These are phyloP conservation scores for Pestalotiopsis sp. DNA, from an alignment of 2,329 filamentous ascomycete genomes.

Conservation along the genomic window DNA sequence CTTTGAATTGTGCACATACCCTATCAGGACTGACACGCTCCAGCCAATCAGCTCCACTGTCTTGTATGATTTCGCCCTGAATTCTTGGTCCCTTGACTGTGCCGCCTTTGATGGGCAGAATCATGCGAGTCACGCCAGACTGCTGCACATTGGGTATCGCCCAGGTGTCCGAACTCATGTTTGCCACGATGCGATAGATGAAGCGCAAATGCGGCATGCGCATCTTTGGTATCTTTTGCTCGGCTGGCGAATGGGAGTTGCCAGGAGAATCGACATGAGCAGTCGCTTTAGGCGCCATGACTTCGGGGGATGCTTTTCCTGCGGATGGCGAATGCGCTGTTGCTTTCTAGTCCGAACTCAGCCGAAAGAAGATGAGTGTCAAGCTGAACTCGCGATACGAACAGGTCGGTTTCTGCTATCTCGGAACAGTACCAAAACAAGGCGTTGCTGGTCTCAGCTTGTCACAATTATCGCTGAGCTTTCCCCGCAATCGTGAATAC, in stretches of 20 bases:
- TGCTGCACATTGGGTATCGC: conserved; percentile 19
- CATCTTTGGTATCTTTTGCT: conserved; percentile 17
- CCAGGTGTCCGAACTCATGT: conserved; percentile 19
- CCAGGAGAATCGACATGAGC: conserved; percentile 13
- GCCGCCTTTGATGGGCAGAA: conserved; percentile 23
- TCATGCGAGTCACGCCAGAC: conserved; percentile 17
- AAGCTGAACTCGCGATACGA: no score
- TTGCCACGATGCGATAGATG: conserved; percentile 24
- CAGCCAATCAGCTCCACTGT: conserved; percentile 25
- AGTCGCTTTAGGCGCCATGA: background rate
- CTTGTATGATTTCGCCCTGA: conserved; percentile 21
- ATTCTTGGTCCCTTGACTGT: conserved; percentile 21
- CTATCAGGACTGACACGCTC: conserved; percentile 18
- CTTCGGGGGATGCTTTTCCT: background rate
- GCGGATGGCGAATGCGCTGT: background rate
- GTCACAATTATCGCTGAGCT: background rate
- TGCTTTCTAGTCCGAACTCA: background rate
- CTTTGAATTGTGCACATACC: conserved; percentile 1
- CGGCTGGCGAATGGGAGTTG: conserved; percentile 9
- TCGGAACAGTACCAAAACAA: background rate
- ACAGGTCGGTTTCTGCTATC: background rate
- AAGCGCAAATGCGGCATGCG: conserved; percentile 23
- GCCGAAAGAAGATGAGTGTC: no score
- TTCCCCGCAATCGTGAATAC: background rate
- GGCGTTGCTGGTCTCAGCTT: background rate